Percentiles rank a stretch among this genome's conserved stretches.
These are phyloP conservation scores for Ilyonectria sp. DNA, from an alignment of 2,329 filamentous ascomycete species.

Conservation along the genomic window DNA sequence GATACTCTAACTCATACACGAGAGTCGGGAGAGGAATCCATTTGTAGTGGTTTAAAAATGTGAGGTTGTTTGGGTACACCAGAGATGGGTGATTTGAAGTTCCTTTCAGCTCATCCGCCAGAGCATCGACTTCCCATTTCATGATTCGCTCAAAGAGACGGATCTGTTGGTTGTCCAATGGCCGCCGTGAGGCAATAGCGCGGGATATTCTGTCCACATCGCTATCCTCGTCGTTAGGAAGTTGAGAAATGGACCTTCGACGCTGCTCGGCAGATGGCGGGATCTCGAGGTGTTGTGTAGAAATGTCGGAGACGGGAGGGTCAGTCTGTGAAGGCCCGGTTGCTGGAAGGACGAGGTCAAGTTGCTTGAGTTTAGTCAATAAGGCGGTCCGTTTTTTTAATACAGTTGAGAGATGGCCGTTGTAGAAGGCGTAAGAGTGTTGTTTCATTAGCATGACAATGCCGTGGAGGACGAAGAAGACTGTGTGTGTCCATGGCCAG, in stretches of 20 bases:
- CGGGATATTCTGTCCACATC: constrained; percentile 74
- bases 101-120: constrained; percentile 76
- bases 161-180: constrained; percentile 75
- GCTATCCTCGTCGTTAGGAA: constrained; percentile 55
- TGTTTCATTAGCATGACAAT: constrained; percentile 88
- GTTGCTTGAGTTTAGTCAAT: constrained; percentile 66
- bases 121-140: constrained; percentile 75
- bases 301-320: constrained; percentile 59
- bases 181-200: constrained; percentile 72
- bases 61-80: constrained; percentile 80
- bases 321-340: constrained; percentile 59
- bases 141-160: constrained; percentile 76
- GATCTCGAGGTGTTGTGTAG: constrained; percentile 61
- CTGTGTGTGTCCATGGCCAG: constrained; percentile 88
- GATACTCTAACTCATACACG: constrained; percentile 86
- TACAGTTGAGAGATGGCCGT: constrained; percentile 77
- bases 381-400: constrained; percentile 66
- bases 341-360: constrained; percentile 68
- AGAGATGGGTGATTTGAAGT: constrained; percentile 66
- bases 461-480: constrained; percentile 82
- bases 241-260: constrained; percentile 56
- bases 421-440: constrained; percentile 85
- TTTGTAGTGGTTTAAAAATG: constrained; percentile 75
- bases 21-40: constrained; percentile 83
- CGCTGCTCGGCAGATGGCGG: constrained; percentile 61